Evolutionary conservation across 345 rosid species (phyloP).

Genomic region (Laguncularia racemosa): DNA sequence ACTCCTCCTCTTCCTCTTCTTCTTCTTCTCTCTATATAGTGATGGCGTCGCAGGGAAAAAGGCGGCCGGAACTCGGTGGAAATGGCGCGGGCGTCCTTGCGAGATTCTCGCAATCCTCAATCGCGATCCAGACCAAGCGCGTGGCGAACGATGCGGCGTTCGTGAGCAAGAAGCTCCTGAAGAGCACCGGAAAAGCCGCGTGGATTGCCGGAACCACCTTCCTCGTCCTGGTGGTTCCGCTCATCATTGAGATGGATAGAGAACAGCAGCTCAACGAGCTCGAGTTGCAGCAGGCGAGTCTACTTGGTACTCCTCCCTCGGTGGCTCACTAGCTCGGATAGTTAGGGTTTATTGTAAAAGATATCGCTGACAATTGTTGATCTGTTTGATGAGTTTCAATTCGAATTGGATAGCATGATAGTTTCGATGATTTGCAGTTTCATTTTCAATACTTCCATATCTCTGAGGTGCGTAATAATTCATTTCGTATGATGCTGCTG

Average conservation of each 20-base stretch:
- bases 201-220: slow-evolving; percentile 78
- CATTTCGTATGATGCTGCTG: no score
- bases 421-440: no score
- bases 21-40: no score
- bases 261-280: slow-evolving; percentile 57
- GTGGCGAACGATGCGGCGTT: slow-evolving; percentile 42
- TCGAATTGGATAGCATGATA: no score
- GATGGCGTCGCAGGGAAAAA: no score
- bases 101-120: slow-evolving; percentile 27
- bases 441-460: no score
- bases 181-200: slow-evolving; percentile 83
- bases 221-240: slow-evolving; percentile 59
- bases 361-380: no score
- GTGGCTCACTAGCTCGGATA: no score
- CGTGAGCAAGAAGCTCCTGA: slow-evolving; percentile 67
- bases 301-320: slow-evolving; percentile 49
- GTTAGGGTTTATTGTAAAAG: no score
- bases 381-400: no score
- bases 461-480: no score
- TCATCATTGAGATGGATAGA: slow-evolving; percentile 57
- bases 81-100: slow-evolving; percentile 28
- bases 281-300: slow-evolving; percentile 65
- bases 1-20: no score
- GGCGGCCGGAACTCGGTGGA: slow-evolving; percentile 3
- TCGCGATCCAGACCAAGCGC: slow-evolving; percentile 47